Conservation (phyloP, 495 filamentous ascomycete species). For the Annulohypoxylon bovei region DNA sequence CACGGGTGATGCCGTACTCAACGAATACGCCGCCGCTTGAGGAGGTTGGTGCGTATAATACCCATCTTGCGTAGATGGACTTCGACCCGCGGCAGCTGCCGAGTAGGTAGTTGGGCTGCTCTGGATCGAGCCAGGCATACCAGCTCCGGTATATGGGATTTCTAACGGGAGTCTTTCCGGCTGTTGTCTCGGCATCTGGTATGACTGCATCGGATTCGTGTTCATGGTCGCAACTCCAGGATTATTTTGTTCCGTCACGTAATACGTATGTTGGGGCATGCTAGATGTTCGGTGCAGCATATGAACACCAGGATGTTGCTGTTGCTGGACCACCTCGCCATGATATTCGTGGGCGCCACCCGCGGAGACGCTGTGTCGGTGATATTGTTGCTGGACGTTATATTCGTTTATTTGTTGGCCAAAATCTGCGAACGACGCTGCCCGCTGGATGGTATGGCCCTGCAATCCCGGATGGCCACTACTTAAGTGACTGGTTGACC, state of each 20-base stretch:
- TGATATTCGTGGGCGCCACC: constrained; percentile 54
- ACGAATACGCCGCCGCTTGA: constrained; percentile 52
- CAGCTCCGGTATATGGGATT: constrained; percentile 52
- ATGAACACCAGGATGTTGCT: constrained; percentile 45
- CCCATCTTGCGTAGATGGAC: constrained; percentile 55
- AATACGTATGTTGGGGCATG: constrained; percentile 57
- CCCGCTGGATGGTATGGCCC: constrained; percentile 51
- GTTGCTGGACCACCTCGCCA: constrained; percentile 44
- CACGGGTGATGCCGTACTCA: constrained; percentile 51
- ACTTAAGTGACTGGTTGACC: constrained; percentile 46
- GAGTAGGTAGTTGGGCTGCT: constrained; percentile 64
- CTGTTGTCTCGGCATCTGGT: constrained; percentile 57
- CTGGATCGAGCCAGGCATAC: constrained; percentile 52
- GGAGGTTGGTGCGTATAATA: constrained; percentile 59
- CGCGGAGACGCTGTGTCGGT: constrained; percentile 57
- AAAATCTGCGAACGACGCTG: constrained; percentile 57
- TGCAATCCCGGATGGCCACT: constrained; percentile 38
- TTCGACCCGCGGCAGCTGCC: constrained; percentile 54
- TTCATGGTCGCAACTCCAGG: constrained; percentile 64
- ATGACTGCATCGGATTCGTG: constrained; percentile 55
- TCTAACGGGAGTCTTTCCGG: constrained; percentile 55
- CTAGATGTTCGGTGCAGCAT: constrained; percentile 52
- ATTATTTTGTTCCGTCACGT: constrained; percentile 61
- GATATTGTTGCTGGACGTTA: constrained; percentile 52
- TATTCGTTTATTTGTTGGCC: constrained; percentile 56